Evolutionary conservation across 352 stramenopile species (phyloP).

Genomic region (Phytopythium aichiense): DNA sequence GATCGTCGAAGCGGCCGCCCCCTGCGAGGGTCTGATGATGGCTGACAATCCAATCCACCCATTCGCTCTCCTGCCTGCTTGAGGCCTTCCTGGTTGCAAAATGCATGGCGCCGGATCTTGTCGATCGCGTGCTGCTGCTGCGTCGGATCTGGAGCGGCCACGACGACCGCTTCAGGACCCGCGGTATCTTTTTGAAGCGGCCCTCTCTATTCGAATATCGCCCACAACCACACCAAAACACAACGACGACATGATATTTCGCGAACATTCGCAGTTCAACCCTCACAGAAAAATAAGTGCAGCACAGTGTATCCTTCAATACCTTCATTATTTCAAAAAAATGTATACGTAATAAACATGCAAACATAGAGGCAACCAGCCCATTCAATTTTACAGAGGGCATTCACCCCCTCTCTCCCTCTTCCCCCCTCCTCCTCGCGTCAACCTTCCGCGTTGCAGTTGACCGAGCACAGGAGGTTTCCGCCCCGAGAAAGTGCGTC

Average conservation of each 20-base stretch:
- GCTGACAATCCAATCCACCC: slow-evolving; percentile 4
- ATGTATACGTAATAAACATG: background rate
- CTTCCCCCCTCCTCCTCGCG: background rate
- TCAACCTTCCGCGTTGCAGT: background rate
- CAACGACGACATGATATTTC: slow-evolving; percentile 1
- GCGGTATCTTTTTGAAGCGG: background rate
- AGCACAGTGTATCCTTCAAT: background rate
- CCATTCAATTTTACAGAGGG: background rate
- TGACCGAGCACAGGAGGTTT: background rate
- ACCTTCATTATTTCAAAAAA: background rate
- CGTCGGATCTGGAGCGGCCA: background rate
- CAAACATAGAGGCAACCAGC: background rate
- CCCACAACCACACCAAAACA: background rate
- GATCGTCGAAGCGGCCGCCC: too few species aligned
- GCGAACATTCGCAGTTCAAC: background rate
- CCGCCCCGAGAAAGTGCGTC: background rate
- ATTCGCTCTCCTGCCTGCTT: background rate
- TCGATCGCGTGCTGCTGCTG: background rate
- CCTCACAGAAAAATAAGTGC: background rate
- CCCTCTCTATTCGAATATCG: background rate
- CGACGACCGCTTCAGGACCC: too few species aligned
- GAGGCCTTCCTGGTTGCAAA: background rate
- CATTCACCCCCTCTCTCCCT: background rate
- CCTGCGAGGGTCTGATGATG: background rate
- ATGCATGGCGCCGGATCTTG: background rate